Percentiles rank a stretch among this genome's conserved stretches.
Evolutionary conservation across 352 stramenopile genomes (phyloP).

Genomic region (Globisporangium takayamanum): DNA sequence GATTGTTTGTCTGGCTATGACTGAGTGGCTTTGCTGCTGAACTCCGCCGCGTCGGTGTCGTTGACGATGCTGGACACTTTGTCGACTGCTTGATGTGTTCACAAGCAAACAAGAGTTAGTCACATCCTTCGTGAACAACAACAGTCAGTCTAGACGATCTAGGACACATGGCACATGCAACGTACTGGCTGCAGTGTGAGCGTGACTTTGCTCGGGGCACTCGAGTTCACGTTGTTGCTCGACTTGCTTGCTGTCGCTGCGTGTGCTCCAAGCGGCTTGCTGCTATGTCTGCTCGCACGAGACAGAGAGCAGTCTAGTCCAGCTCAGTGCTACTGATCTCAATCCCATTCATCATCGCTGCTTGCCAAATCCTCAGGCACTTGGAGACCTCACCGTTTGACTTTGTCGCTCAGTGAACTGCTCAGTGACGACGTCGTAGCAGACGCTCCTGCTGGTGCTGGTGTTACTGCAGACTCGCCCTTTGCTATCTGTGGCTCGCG

Average conservation of each 20-base stretch:
- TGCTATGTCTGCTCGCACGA: neutral
- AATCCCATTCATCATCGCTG: too few relatives aligned
- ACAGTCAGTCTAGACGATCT: neutral
- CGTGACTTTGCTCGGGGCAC: constrained; percentile 9
- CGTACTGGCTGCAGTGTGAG: constrained; percentile 14
- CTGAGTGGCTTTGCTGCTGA: neutral
- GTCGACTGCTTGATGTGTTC: neutral
- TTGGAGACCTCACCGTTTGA: constrained; percentile 3
- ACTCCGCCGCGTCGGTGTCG: neutral
- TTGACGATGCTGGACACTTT: neutral
- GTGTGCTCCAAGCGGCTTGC: neutral
- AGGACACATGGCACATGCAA: neutral
- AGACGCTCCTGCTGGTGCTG: constrained; percentile 2
- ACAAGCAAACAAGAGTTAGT: too few relatives aligned
- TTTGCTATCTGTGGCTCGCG: constrained; percentile 21
- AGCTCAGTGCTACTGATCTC: neutral
- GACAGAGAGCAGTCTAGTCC: neutral
- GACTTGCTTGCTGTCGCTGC: neutral
- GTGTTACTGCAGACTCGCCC: constrained; percentile 15
- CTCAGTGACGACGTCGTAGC: neutral
- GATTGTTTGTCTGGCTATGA: constrained; percentile 2
- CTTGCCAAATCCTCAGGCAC: neutral
- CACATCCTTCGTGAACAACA: too few relatives aligned
- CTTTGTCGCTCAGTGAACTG: constrained; percentile 3
- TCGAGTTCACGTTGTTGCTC: neutral